Conservation (phyloP, 2,329 filamentous ascomycete genomes). For the Sclerotinia borealis region DNA sequence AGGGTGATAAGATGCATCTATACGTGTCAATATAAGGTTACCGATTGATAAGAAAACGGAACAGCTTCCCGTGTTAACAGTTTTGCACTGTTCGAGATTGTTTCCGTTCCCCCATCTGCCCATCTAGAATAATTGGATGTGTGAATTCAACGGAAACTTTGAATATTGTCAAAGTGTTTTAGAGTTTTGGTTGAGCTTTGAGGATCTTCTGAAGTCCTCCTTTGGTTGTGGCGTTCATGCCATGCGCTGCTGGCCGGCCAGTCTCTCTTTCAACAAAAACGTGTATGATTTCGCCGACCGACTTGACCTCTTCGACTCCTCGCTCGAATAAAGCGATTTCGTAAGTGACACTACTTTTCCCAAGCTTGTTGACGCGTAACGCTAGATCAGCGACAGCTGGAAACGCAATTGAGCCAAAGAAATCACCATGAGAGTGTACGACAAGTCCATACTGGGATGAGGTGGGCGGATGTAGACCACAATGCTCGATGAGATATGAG, state of each 20-base stretch:
- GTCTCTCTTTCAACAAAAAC: constrained; percentile 77
- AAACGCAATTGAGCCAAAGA: constrained; percentile 74
- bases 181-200: constrained; percentile 32
- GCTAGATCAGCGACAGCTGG: constrained; percentile 77
- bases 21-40: too few species aligned
- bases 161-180: neutral
- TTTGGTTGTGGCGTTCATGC: constrained; percentile 57
- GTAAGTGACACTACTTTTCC: constrained; percentile 81
- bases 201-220: constrained; percentile 52
- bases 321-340: constrained; percentile 82
- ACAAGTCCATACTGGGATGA: constrained; percentile 75
- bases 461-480: constrained; percentile 63
- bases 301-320: constrained; percentile 66
- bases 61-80: neutral
- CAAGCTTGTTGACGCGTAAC: constrained; percentile 75
- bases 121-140: neutral
- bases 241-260: constrained; percentile 58
- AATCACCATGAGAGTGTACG: constrained; percentile 80
- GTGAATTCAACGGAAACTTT: neutral
- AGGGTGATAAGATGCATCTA: too few species aligned
- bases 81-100: neutral
- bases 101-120: neutral
- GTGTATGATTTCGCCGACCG: constrained; percentile 80
- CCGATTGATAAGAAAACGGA: neutral
- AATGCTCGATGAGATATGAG: constrained; percentile 75